phyloP scores from a whole-genome alignment of 2,329 filamentous ascomycete species.

The Trichoderma breve region DNA sequence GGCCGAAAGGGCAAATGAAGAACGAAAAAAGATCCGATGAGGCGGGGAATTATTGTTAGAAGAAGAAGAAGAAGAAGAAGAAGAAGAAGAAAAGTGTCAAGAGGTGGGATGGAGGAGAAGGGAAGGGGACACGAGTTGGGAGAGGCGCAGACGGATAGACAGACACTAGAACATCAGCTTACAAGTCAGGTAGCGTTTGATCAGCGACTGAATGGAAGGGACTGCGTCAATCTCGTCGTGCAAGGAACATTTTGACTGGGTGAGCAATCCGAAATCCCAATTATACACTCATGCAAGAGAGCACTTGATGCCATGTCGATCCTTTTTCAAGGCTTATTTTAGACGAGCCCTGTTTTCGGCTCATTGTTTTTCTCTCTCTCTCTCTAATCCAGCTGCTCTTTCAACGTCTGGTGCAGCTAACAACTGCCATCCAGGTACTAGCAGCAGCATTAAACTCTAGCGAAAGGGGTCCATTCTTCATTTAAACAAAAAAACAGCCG shows the following conservation, averaged over 20 bases:
- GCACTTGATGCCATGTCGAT: slow-evolving; percentile 1
- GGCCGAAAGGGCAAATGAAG: neutral
- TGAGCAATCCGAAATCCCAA: neutral
- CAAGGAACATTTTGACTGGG: too few species aligned
- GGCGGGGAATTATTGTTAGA: neutral
- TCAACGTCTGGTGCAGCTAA: neutral
- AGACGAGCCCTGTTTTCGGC: neutral
- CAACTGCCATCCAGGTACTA: neutral
- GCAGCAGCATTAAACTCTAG: neutral
- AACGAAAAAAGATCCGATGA: neutral
- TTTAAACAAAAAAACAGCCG: neutral
- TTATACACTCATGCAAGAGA: neutral
- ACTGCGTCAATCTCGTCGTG: neutral
- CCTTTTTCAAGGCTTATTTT: neutral
- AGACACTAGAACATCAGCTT: neutral
- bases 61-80: neutral
- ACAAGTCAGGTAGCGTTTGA: neutral
- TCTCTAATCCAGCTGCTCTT: neutral
- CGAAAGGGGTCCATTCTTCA: neutral
- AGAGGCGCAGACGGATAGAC: neutral
- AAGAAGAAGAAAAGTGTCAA: neutral
- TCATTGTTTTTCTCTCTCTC: neutral
- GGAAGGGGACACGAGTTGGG: neutral
- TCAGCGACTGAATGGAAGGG: neutral
- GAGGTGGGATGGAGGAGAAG: neutral